A percentile compares a stretch with the other conserved stretches of the same genome.
These are phyloP conservation scores for Trichoderma sp. DNA, from an alignment of 2,329 filamentous ascomycete genomes.

Conservation along the genomic window DNA sequence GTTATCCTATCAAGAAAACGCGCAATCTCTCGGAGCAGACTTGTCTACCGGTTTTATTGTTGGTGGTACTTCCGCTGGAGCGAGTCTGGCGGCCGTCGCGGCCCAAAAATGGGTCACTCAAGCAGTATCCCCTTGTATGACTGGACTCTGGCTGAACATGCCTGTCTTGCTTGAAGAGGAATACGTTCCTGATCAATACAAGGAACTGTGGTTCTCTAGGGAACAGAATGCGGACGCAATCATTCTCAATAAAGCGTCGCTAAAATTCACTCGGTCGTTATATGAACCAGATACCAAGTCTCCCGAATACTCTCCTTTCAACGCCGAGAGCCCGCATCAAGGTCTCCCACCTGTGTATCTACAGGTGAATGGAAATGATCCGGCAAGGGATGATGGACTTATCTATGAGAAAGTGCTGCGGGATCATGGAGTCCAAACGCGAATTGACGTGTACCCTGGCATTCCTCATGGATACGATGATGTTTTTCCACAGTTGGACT, in stretches of 20 bases:
- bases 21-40: not conserved
- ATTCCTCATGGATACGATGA: not conserved
- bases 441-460: not conserved
- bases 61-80: not conserved
- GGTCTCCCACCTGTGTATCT: not conserved
- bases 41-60: not conserved
- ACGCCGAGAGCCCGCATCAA: not conserved
- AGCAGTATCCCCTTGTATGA: not conserved
- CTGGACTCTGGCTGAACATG: not conserved
- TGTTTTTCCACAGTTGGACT: not conserved
- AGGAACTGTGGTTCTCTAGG: not conserved
- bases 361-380: not conserved
- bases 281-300: not conserved
- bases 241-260: not conserved
- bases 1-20: not conserved
- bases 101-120: not conserved
- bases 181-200: not conserved
- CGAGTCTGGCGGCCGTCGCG: not conserved
- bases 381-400: not conserved
- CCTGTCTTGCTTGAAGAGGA: not conserved
- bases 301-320: not conserved
- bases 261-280: not conserved
- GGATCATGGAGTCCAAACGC: not conserved
- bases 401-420: not conserved
- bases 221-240: not conserved